phyloP scores from a whole-genome alignment of 73 alveolate species.

The Breviolum minutum region DNA sequence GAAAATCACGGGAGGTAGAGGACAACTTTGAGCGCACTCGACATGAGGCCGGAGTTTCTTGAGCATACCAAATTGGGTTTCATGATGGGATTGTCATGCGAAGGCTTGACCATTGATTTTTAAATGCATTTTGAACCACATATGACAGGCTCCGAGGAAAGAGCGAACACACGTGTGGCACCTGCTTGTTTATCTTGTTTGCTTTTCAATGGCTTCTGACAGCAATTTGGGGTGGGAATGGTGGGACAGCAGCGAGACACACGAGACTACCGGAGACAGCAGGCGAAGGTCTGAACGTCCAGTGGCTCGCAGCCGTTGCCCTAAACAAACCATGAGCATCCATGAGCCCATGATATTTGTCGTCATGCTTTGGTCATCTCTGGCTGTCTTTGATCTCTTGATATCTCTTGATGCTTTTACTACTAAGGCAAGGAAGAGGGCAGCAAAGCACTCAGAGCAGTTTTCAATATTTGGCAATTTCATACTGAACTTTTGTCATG shows the following conservation, averaged over 20 bases:
- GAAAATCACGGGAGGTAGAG: not conserved
- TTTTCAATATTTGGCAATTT: not conserved
- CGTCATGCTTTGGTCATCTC: not conserved
- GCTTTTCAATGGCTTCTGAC: not conserved
- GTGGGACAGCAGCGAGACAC: not conserved
- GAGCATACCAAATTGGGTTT: too few species aligned
- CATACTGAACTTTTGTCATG: not conserved
- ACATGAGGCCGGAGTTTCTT: not conserved
- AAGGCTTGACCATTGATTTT: not conserved
- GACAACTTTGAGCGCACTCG: not conserved
- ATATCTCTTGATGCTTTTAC: not conserved
- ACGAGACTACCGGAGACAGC: not conserved
- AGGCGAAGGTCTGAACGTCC: constrained; percentile 51
- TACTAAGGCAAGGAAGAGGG: constrained; percentile 9
- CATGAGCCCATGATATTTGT: too few species aligned
- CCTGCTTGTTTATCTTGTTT: constrained; percentile 4
- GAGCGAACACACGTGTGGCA: constrained; percentile 9
- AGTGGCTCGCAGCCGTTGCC: constrained; percentile 15
- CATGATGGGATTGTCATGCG: too few species aligned
- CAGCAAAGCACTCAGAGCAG: not conserved
- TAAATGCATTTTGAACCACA: not conserved
- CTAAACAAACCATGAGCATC: not conserved
- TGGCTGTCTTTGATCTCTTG: not conserved
- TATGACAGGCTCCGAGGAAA: constrained; percentile 25
- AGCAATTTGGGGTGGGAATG: not conserved